Percentiles rank a stretch among this genome's conserved stretches.
Conservation (phyloP, 768 basidiomycete species). For the Trametes maxima region DNA sequence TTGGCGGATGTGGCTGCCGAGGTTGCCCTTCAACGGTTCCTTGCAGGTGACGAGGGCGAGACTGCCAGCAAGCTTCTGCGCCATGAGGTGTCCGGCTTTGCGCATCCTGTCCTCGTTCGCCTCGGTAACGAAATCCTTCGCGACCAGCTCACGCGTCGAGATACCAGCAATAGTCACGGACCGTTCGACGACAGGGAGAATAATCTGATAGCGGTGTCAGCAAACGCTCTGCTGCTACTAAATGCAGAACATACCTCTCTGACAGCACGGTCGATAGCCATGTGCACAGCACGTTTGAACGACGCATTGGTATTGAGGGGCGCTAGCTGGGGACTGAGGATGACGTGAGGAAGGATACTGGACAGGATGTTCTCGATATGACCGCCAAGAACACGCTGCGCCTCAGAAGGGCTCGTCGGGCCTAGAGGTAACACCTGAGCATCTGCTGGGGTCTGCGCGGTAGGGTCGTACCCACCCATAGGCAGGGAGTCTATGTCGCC, state of each 20-base stretch:
- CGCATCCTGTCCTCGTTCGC: slow-evolving; percentile 88
- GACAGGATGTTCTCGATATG: slow-evolving; percentile 83
- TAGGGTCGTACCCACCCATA: slow-evolving; percentile 68
- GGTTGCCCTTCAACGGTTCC: slow-evolving; percentile 91
- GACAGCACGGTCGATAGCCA: slow-evolving; percentile 92
- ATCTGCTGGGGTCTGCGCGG: slow-evolving; percentile 51
- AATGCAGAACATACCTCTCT: slow-evolving; percentile 69
- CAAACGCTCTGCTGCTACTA: background rate
- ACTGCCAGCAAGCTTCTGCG: slow-evolving; percentile 94
- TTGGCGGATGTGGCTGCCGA: slow-evolving; percentile 85
- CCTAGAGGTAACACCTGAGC: slow-evolving; percentile 66
- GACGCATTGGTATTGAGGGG: slow-evolving; percentile 75
- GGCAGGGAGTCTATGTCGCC: slow-evolving; percentile 78
- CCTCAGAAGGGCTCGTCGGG: slow-evolving; percentile 59
- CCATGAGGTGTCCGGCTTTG: slow-evolving; percentile 93
- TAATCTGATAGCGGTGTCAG: slow-evolving; percentile 58
- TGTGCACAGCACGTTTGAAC: slow-evolving; percentile 88
- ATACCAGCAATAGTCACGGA: slow-evolving; percentile 99
- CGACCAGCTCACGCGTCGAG: slow-evolving; percentile 91
- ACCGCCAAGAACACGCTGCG: slow-evolving; percentile 66
- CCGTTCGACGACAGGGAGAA: slow-evolving; percentile 95
- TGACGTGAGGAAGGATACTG: slow-evolving; percentile 69
- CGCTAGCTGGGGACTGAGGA: slow-evolving; percentile 75
- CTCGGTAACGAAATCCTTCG: slow-evolving; percentile 96
- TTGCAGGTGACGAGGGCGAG: slow-evolving; percentile 98